Base-by-base conservation (phyloP, 306 rosid species). In the Cicer cuneatum region DNA sequence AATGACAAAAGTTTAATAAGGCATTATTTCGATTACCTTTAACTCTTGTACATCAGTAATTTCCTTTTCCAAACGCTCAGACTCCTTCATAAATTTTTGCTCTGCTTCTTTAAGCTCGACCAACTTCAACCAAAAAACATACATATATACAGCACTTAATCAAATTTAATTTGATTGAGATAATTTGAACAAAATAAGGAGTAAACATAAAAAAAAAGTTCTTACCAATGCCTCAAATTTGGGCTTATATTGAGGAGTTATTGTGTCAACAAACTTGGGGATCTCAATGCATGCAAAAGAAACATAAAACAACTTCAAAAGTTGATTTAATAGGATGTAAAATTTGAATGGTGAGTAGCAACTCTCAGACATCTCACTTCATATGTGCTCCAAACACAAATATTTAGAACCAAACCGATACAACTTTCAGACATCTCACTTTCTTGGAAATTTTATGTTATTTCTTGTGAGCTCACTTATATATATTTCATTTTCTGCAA, bases 91-190 rank as follows among this genome's bases (percentile, higher is more conserved):
- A 80, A 97, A 92, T 60, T 86, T 84, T 82, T 67, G 77, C 81
- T 95, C 98, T 45, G 98, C 98, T 77, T 92, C 96, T 83, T 95
- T 90, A 84, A 95, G 87, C 76, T 95, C 98, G 82, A 92, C 88
- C 76, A 90, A 73, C 99, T 92, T 87, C 72, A 72, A 64, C 54
- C 45, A 66, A 18, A 60, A 78, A 41, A 58, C 51, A 72, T 29
- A 29, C 66, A 66, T 15, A 58, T 41, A 75, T 39, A 65, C 10
- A 56, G 51, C 62, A 74, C 70, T 54, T 18, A 69, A 40, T 56
- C 5, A 52, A 24, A 29, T 47, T 72, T 12, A 7, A 60, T 10
- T 49, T 10, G 35, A 56, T 54, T 65, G 62, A 15, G 60, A 33
- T 18, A 59, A 46, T n/a, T 46, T 42, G 41, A 18, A 16, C 24